Conservation (phyloP, 2,329 filamentous ascomycete species). For the Cladophialophora yegresii region DNA sequence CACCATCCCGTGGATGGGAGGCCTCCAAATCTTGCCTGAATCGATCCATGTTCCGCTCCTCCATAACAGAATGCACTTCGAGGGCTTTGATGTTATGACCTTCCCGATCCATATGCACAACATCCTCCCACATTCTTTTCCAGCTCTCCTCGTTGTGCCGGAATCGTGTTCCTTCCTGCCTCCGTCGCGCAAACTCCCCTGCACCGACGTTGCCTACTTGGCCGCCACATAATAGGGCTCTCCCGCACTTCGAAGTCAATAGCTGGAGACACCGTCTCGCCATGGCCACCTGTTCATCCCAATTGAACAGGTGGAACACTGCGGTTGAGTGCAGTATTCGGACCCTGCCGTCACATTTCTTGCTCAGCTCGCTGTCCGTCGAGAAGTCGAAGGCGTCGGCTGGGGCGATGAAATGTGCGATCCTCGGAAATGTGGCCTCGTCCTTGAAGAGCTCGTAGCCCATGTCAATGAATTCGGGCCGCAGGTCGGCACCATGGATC, state of each 20-base stretch:
- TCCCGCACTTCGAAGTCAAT: conserved; percentile 19
- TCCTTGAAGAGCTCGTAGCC: conserved; percentile 50
- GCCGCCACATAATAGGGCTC: conserved; percentile 35
- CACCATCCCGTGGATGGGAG: neutral
- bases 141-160: conserved; percentile 52
- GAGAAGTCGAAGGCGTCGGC: conserved; percentile 38
- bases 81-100: conserved; percentile 34
- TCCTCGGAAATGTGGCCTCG: conserved; percentile 38
- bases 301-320: conserved; percentile 48
- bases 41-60: conserved; percentile 1
- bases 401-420: conserved; percentile 44
- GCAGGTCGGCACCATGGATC: conserved; percentile 42
- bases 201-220: conserved; percentile 36
- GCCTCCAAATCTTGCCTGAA: neutral
- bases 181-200: conserved; percentile 26
- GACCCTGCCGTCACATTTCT: conserved; percentile 39
- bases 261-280: conserved; percentile 33
- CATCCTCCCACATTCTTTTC: conserved; percentile 57
- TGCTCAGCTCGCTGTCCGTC: conserved; percentile 25
- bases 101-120: conserved; percentile 44
- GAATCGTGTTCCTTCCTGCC: conserved; percentile 28
- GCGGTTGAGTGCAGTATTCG: conserved; percentile 43
- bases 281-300: conserved; percentile 40
- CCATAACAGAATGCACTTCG: conserved; percentile 16
- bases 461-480: conserved; percentile 44